A percentile compares a stretch with the other conserved stretches of the same genome.
Conservation (phyloP, 2,329 filamentous ascomycete genomes). For the Exophiala sideris region DNA sequence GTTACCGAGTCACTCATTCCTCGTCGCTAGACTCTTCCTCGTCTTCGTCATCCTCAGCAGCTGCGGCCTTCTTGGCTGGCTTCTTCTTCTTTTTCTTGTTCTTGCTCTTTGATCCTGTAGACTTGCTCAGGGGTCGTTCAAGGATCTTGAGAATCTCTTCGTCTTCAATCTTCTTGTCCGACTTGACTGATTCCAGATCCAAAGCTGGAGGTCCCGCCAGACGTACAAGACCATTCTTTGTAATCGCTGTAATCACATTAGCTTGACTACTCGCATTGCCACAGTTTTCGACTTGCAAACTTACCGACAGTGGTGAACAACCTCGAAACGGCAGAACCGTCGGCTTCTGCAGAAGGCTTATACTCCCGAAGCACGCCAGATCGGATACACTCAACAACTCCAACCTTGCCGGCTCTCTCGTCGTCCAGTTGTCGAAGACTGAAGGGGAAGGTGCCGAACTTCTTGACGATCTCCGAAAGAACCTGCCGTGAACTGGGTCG, state of each 20-base stretch:
- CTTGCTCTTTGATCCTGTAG: constrained; percentile 68
- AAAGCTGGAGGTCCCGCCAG: constrained; percentile 71
- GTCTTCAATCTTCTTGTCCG: constrained; percentile 96
- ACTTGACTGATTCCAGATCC: constrained; percentile 79
- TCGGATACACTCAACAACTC: constrained; percentile 93
- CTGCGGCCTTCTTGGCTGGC: constrained; percentile 44
- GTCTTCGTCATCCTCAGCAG: constrained; percentile 36
- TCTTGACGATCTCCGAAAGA: constrained; percentile 91
- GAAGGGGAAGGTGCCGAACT: constrained; percentile 97
- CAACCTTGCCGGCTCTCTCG: constrained; percentile 91
- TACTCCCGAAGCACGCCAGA: constrained; percentile 91
- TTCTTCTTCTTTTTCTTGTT: constrained; percentile 92
- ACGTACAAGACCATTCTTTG: constrained; percentile 92
- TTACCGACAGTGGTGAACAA: constrained; percentile 89
- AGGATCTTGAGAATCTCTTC: constrained; percentile 94
- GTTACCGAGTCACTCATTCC: constrained; percentile 34
- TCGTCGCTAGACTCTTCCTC: constrained; percentile 41
- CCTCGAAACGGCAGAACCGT: constrained; percentile 77
- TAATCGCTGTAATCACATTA: constrained; percentile 64
- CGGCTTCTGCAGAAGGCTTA: constrained; percentile 92
- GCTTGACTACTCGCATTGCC: too few species aligned
- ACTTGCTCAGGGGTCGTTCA: constrained; percentile 72
- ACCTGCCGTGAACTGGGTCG: constrained; percentile 88
- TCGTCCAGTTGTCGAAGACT: constrained; percentile 94
- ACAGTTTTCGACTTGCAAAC: constrained; percentile 36